Conservation (phyloP, 2,329 filamentous ascomycete species). For the Nothophoma quercina region DNA sequence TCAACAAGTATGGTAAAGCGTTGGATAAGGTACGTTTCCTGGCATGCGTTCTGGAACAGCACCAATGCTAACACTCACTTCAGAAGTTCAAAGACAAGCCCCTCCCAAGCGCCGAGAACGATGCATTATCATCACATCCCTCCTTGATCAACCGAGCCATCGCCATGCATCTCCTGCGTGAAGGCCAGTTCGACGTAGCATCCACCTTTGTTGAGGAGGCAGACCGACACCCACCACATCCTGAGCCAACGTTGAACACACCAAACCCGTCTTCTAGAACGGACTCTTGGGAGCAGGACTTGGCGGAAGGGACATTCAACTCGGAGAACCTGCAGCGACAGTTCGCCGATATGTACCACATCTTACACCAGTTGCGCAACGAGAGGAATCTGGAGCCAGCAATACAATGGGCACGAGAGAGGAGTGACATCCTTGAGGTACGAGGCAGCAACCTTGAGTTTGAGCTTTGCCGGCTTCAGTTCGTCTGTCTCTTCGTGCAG, state of each 20-base stretch:
- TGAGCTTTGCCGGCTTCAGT: conserved; percentile 89
- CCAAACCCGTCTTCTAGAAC: conserved; percentile 40
- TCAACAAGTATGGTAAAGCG: conserved; percentile 84
- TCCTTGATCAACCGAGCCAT: conserved; percentile 89
- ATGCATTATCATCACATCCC: conserved; percentile 78
- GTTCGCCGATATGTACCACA: conserved; percentile 90
- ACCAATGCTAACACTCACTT: background rate
- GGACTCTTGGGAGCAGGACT: conserved; percentile 51
- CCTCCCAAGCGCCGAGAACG: conserved; percentile 78
- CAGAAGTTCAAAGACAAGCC: conserved; percentile 70
- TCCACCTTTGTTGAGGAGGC: conserved; percentile 83
- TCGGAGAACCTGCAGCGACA: conserved; percentile 76
- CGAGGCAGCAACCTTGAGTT: conserved; percentile 94
- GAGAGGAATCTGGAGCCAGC: conserved; percentile 78
- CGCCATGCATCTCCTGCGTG: conserved; percentile 92
- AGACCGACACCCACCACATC: conserved; percentile 54
- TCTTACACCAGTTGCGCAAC: conserved; percentile 78
- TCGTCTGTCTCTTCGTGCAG: conserved; percentile 78
- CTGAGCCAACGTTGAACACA: conserved; percentile 46
- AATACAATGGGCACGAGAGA: conserved; percentile 82
- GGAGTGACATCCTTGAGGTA: conserved; percentile 75
- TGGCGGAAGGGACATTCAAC: conserved; percentile 66
- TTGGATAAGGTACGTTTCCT: conserved; percentile 74
- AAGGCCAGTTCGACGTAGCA: conserved; percentile 91
- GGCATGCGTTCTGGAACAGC: background rate